Conservation (phyloP, 495 filamentous ascomycete genomes). For the Penicillium fimorum region DNA sequence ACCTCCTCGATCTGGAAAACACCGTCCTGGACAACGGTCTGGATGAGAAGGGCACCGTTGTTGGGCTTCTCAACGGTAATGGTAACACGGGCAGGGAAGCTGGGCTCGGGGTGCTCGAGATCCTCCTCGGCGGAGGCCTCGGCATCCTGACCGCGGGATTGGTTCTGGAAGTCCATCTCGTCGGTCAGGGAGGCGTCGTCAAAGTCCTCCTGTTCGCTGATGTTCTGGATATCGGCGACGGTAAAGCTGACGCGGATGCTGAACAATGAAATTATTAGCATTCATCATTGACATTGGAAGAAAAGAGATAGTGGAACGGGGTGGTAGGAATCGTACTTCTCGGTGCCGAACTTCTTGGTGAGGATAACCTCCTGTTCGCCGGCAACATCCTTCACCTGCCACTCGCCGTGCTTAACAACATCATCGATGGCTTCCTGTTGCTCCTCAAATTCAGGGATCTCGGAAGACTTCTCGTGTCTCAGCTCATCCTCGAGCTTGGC, state of each 20-base stretch:
- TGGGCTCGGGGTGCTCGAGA: constrained; percentile 53
- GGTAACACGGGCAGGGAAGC: constrained; percentile 80
- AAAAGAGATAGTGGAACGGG: neutral
- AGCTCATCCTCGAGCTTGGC: constrained; percentile 50
- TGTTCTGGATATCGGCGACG: constrained; percentile 81
- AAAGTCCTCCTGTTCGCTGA: constrained; percentile 60
- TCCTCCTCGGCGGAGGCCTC: constrained; percentile 59
- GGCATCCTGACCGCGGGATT: constrained; percentile 37
- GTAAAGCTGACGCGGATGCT: constrained; percentile 93
- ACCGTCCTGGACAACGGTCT: constrained; percentile 84
- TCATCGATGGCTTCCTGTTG: constrained; percentile 69
- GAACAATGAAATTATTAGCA: constrained; percentile 14
- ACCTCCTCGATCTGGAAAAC: constrained; percentile 87
- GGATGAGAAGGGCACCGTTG: constrained; percentile 80
- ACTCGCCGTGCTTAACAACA: constrained; percentile 77
- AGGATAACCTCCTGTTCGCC: constrained; percentile 87
- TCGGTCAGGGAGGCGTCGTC: constrained; percentile 47
- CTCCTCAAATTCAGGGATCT: constrained; percentile 41
- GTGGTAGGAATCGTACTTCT: constrained; percentile 57
- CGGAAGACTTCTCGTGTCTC: constrained; percentile 47
- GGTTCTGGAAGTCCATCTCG: constrained; percentile 51
- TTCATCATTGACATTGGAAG: constrained; percentile 10
- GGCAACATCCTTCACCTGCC: constrained; percentile 66
- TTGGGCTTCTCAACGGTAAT: constrained; percentile 81
- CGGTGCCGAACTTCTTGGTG: constrained; percentile 78